phyloP scores from a whole-genome alignment of 106 monocot genomes.

The Alisma plantagoaquatica region DNA sequence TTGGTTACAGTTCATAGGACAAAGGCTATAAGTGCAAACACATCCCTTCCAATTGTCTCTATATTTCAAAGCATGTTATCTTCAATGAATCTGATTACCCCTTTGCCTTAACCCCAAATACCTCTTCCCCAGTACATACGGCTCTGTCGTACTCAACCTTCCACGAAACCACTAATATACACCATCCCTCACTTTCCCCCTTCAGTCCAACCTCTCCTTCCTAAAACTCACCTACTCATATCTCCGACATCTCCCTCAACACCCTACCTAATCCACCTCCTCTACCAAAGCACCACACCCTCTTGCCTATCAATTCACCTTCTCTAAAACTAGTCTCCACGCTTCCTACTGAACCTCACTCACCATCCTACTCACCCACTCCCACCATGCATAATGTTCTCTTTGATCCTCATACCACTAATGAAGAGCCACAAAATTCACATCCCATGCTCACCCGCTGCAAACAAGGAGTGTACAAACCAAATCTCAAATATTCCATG shows the following conservation, averaged over 20 bases:
- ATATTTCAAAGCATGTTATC: not conserved
- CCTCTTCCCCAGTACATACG: not conserved
- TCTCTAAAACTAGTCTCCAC: not conserved
- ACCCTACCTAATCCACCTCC: too few relatives aligned
- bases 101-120: not conserved
- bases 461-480: not conserved
- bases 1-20: not conserved
- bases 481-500: not conserved
- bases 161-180: too few relatives aligned
- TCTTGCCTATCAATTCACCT: too few relatives aligned
- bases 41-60: not conserved
- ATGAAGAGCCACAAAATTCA: not conserved
- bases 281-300: too few relatives aligned
- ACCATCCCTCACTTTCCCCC: not conserved
- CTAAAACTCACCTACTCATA: not conserved
- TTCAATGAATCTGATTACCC: not conserved
- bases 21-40: conserved; percentile 5
- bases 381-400: too few relatives aligned
- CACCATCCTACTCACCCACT: not conserved
- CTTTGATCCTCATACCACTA: not conserved
- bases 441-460: not conserved
- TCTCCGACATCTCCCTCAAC: not conserved
- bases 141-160: not conserved
- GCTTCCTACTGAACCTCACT: not conserved
- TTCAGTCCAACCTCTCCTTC: not conserved